Evolutionary conservation across 1,139 yeast species (phyloP).

Genomic region (Scheffersomyces cryptocercus): DNA sequence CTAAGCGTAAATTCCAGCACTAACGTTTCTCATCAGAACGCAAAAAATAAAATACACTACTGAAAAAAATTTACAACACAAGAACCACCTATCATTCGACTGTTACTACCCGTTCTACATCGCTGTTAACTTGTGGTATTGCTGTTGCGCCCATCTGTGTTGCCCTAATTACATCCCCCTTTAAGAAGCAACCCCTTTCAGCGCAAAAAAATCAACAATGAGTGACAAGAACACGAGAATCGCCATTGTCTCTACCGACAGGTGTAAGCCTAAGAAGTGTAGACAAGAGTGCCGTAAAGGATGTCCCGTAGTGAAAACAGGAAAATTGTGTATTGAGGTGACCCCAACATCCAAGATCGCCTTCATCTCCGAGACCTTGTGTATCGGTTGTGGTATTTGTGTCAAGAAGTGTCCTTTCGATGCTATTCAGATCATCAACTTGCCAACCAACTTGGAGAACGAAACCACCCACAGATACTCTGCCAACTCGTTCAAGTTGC

Average conservation of each 20-base stretch:
- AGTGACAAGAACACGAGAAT: constrained; percentile 75
- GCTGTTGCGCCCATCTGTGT: too few species aligned
- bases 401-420: constrained; percentile 98
- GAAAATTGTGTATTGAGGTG: constrained; percentile 96
- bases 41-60: not conserved
- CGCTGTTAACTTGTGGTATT: too few species aligned
- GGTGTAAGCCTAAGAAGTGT: constrained; percentile 97
- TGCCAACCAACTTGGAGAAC: constrained; percentile 90
- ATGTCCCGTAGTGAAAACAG: constrained; percentile 97
- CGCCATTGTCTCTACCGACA: constrained; percentile 91
- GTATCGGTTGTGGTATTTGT: constrained; percentile 99
- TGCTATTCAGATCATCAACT: constrained; percentile 90
- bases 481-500: constrained; percentile 95
- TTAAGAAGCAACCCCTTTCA: too few species aligned
- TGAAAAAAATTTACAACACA: not conserved
- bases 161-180: too few species aligned
- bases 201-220: constrained; percentile 25
- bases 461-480: constrained; percentile 97
- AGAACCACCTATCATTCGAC: too few species aligned
- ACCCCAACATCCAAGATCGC: constrained; percentile 89
- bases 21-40: constrained; percentile 1
- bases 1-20: not conserved
- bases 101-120: too few species aligned
- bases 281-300: constrained; percentile 96
- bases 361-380: constrained; percentile 89